phyloP scores from a whole-genome alignment of 2,329 filamentous ascomycete species.

The Xylariaceae sp. region DNA sequence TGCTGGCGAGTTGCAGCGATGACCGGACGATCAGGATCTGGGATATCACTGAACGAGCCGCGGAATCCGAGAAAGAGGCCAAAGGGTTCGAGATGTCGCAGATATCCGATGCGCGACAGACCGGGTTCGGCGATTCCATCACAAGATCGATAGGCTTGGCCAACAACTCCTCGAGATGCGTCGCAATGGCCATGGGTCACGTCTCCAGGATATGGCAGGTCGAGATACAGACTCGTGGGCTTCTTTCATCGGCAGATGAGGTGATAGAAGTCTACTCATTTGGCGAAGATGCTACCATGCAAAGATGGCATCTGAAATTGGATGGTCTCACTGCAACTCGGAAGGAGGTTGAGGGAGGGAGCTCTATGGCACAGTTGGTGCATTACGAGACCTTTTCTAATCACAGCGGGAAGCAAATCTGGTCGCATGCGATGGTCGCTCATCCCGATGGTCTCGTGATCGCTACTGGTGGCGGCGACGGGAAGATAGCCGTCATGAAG shows the following conservation, averaged over 20 bases:
- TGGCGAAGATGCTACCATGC: slow-evolving; percentile 76
- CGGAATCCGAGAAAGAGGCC: slow-evolving; percentile 27
- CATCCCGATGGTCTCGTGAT: slow-evolving; percentile 38
- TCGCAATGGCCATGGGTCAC: slow-evolving; percentile 80
- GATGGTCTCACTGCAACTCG: not conserved
- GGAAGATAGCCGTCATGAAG: slow-evolving; percentile 52
- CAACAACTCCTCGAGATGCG: slow-evolving; percentile 34
- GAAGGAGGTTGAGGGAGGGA: not conserved
- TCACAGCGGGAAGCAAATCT: slow-evolving; percentile 87
- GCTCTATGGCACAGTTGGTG: slow-evolving; percentile 34
- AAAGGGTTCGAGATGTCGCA: slow-evolving; percentile 21
- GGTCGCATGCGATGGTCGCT: slow-evolving; percentile 56
- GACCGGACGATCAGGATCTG: slow-evolving; percentile 86
- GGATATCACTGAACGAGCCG: slow-evolving; percentile 61
- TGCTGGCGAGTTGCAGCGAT: slow-evolving; percentile 92
- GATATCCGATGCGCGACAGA: slow-evolving; percentile 44
- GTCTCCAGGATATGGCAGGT: slow-evolving; percentile 85
- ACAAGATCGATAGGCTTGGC: slow-evolving; percentile 23
- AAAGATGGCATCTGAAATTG: slow-evolving; percentile 62
- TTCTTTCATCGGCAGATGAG: slow-evolving; percentile 13
- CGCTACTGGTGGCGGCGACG: slow-evolving; percentile 81
- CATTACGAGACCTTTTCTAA: slow-evolving; percentile 54
- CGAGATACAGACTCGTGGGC: slow-evolving; percentile 45
- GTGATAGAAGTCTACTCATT: slow-evolving; percentile 62
- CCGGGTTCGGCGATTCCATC: slow-evolving; percentile 53